phyloP scores from a whole-genome alignment of 345 rosid genomes.

The Populus pruinosa region DNA sequence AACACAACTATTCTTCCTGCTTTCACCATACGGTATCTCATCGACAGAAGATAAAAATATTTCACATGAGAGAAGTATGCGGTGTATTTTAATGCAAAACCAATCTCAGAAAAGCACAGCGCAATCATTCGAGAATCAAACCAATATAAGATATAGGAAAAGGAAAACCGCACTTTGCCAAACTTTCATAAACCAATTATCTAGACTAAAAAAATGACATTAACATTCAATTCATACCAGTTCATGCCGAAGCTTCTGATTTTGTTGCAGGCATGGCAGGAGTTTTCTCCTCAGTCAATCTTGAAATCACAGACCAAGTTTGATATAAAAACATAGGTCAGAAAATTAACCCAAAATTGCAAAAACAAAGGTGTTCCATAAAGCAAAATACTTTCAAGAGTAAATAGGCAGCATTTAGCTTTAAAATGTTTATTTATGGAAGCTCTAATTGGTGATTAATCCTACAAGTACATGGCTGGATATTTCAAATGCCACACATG shows the following conservation, averaged over 20 bases:
- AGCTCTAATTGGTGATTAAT: neutral
- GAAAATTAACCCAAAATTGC: neutral
- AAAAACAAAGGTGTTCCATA: neutral
- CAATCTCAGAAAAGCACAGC: neutral
- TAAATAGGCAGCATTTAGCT: neutral
- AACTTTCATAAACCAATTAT: neutral
- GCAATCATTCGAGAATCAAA: neutral
- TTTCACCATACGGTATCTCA: neutral
- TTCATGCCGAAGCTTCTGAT: slow-evolving; percentile 57
- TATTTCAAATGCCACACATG: neutral
- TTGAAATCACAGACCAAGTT: slow-evolving; percentile 73
- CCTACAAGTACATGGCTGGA: neutral
- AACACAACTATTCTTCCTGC: neutral
- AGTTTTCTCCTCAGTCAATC: slow-evolving; percentile 72
- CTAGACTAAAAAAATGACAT: neutral
- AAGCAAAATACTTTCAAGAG: neutral
- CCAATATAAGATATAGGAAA: neutral
- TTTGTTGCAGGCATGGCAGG: slow-evolving; percentile 48
- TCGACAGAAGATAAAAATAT: neutral
- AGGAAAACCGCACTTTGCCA: neutral
- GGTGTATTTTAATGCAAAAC: neutral
- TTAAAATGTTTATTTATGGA: neutral
- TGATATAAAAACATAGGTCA: slow-evolving; percentile 25
- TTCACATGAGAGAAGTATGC: neutral
- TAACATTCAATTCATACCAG: slow-evolving; percentile 45